Percentiles rank a stretch among this genome's conserved stretches.
phyloP scores from a whole-genome alignment of 2,329 filamentous ascomycete species.

The Monosporascus sp. region DNA sequence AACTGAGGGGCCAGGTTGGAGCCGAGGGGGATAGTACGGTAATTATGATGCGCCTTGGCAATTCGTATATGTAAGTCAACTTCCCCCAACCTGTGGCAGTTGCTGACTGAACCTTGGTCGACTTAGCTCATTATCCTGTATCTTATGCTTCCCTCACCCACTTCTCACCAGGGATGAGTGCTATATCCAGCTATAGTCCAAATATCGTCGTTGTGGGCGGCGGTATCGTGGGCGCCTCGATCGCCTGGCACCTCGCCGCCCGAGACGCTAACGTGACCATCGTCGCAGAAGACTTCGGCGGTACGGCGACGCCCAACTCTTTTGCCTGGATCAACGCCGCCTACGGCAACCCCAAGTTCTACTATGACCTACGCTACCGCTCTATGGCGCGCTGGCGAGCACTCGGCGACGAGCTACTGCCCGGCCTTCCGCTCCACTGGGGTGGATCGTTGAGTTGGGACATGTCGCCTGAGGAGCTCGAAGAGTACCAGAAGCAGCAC shows the following conservation, averaged over 20 bases:
- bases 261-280: constrained; percentile 20
- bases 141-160: too few relatives aligned
- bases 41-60: too few relatives aligned
- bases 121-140: too few relatives aligned
- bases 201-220: constrained; percentile 21
- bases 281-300: constrained; percentile 23
- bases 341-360: constrained; percentile 18
- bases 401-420: constrained; percentile 14
- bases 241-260: constrained; percentile 25
- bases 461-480: constrained; percentile 18
- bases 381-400: constrained; percentile 23
- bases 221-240: constrained; percentile 25
- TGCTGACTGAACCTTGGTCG: too few relatives aligned
- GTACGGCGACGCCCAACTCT: constrained; percentile 25
- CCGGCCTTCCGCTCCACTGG: constrained; percentile 20
- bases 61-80: too few relatives aligned
- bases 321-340: constrained; percentile 30
- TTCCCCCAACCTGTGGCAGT: too few relatives aligned
- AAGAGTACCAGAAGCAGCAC: constrained; percentile 13
- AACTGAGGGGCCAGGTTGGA: too few relatives aligned
- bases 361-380: constrained; percentile 24
- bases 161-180: background rate
- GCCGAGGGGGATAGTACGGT: too few relatives aligned
- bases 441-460: constrained; percentile 20
- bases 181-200: constrained; percentile 1